Conservation (phyloP, 2,329 filamentous ascomycete species). For the Talaromyces sp. region DNA sequence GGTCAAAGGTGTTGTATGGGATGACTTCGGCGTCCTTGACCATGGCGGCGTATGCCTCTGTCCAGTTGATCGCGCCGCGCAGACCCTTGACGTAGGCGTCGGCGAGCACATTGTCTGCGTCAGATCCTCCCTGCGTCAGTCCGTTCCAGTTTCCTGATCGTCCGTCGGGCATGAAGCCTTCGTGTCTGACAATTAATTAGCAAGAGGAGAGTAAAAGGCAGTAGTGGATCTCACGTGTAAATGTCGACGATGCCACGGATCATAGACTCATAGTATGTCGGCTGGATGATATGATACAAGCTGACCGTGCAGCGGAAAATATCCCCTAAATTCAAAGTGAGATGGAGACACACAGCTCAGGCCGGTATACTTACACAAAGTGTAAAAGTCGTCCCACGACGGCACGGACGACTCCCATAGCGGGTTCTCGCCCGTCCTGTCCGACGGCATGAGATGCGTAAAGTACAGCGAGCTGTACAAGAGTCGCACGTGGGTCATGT, state of each 20-base stretch:
- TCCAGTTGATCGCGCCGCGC: slow-evolving; percentile 59
- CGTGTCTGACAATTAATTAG: slow-evolving; percentile 13
- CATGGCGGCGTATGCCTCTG: slow-evolving; percentile 59
- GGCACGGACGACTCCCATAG: slow-evolving; percentile 60
- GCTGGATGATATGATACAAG: slow-evolving; percentile 62
- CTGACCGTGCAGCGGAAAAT: slow-evolving; percentile 62
- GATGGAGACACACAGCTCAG: neutral
- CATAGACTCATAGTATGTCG: slow-evolving; percentile 58
- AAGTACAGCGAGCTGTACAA: slow-evolving; percentile 48
- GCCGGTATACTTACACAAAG: slow-evolving; percentile 29
- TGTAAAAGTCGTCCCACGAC: slow-evolving; percentile 68
- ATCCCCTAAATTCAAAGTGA: slow-evolving; percentile 45
- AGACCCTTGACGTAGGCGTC: slow-evolving; percentile 69
- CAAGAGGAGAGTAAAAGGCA: neutral
- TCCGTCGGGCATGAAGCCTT: slow-evolving; percentile 61
- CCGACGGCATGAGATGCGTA: slow-evolving; percentile 63
- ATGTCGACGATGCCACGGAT: slow-evolving; percentile 64
- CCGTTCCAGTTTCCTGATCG: slow-evolving; percentile 64
- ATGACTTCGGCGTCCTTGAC: slow-evolving; percentile 61
- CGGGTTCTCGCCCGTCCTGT: slow-evolving; percentile 67
- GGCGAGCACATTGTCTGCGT: slow-evolving; percentile 66
- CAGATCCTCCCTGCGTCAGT: slow-evolving; percentile 61
- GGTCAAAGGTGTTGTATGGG: slow-evolving; percentile 57
- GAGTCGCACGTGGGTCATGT: slow-evolving; percentile 23
- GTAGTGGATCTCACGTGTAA: slow-evolving; percentile 47